These are phyloP conservation scores for Kwoniella dendrophila DNA, from an alignment of 768 basidiomycete genomes.

Conservation along the genomic window DNA sequence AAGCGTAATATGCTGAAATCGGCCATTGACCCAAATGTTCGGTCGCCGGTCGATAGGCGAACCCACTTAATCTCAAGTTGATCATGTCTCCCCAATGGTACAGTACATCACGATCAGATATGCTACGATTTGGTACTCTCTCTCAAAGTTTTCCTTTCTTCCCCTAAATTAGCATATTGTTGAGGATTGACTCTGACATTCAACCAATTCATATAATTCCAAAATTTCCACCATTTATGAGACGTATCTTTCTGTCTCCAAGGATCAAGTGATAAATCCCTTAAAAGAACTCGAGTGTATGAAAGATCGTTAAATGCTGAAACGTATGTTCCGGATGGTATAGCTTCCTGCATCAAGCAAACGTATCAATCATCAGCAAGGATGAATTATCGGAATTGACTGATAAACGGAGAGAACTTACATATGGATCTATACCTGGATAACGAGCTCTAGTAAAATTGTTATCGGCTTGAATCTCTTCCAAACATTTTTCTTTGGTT, in stretches of 20 bases:
- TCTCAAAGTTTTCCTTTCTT: not conserved
- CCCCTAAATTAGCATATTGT: constrained; percentile 16
- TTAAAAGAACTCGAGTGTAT: constrained; percentile 3
- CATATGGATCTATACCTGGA: constrained; percentile 9
- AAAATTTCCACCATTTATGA: constrained; percentile 8
- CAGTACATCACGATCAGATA: too few species aligned
- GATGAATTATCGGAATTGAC: not conserved
- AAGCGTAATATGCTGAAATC: too few species aligned
- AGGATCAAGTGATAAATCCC: constrained; percentile 15
- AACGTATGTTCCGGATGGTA: constrained; percentile 16
- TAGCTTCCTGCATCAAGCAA: constrained; percentile 2
- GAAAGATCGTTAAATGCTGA: constrained; percentile 18
- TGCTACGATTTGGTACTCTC: too few species aligned
- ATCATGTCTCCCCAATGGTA: too few species aligned
- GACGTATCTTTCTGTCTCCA: constrained; percentile 19
- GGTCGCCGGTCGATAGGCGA: too few species aligned
- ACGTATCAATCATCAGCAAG: not conserved
- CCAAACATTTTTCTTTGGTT: constrained; percentile 4
- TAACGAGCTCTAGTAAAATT: constrained; percentile 10
- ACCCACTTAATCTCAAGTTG: too few species aligned
- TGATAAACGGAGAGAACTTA: not conserved
- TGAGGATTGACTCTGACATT: constrained; percentile 10
- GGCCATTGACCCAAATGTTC: too few species aligned
- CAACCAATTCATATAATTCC: constrained; percentile 16
- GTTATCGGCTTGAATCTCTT: constrained; percentile 12